Base-by-base conservation (phyloP, 306 rosid genomes). In the Lotus japonicus region DNA sequence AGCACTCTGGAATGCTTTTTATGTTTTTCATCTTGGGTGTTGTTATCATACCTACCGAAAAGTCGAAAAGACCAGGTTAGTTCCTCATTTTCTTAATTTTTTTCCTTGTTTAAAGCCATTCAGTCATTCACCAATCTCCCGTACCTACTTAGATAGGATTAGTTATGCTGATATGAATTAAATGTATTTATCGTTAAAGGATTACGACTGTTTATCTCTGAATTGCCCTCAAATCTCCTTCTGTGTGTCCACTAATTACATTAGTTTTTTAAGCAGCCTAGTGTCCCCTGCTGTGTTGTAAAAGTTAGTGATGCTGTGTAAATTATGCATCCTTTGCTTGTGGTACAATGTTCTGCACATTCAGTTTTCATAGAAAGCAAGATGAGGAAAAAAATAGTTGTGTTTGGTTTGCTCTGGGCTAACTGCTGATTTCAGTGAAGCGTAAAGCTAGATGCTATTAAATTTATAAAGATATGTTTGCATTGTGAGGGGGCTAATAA, bases 1-100 rank as follows among this genome's bases (percentile, higher is more conserved):
- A 94, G 85, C 97, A 94, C 74, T 78, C 96, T 0, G 97, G 95
- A 71, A 94, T 94, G 97, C 99, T 94, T 80, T 87, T 94, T 15
- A 94, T 88, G 99, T 94, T 94, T 75, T 94, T 94, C 36, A 72
- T 94, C 81, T 94, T 90, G 17, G 84, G 99, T 18, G 70, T 85
- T 58, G 68, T 84, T 50, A 50, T 81, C 28, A 81, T 94, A 70
- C 85, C 90, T 49, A 21, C 26, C 26, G 26, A 21, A 81, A 77
- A 85, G 38, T 3, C 26, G 26, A 21, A 81, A 77, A 85, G 38
- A 84, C 97, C 74, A 86, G 97, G 99, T 94, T 61, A 44, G 79
- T 79, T 28, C 33, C 33, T 28, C 26, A 21, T 21, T 21, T 21
- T 21, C 26, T 21, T 21, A 21, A 21, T 28, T 41, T 5, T 21